Evolutionary conservation across 2,329 filamentous ascomycete genomes (phyloP), one percentile per base, ranked within the genome.

Genomic region (Teratosphaeria destructans): DNA sequence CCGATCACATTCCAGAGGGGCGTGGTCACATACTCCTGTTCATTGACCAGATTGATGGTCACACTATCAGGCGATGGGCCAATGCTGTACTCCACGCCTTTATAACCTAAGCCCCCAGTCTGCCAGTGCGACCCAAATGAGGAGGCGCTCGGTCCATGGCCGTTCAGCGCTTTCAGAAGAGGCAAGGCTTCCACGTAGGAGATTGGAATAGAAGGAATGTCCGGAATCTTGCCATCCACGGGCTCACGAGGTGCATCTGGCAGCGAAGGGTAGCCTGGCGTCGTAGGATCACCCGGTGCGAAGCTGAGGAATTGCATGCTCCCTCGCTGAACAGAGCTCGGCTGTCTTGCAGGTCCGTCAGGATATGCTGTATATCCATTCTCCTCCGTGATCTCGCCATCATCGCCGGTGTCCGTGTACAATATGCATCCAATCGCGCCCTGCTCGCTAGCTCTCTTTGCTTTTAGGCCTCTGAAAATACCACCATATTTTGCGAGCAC

Each of bases 251-350:
- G 89, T 27, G 81, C 88, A n/a, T 88, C 93, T 5, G 92, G 93
- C 72, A 93, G 93, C 0, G 91, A 96, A 7, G 93, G 89, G 70
- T 96, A 96, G 11, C 94, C 94, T 19, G 91, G 90, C 0, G 94
- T 97, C 0, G 94, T 95, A 55, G 93, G 93, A 69, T 97, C 85
- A 58, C 84, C 85, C 23, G 84, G 83, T 54, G 79, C 78, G 47
- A 83, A 67, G 77, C 77, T 78, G 62, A 81, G 66, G 57, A 77
- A 80, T 73, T 94, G 85, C 7, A 87, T 84, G 70, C 90, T 96
- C 63, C 93, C 93, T 66, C 93, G 82, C 75, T 97, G 92, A 11
- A 97, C 91, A 66, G 88, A 90, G 73, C 87, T 93, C 3, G 91
- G 90, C 66, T 97, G 85, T 60, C 93, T 83, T 0, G 91, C 93